Evolutionary conservation across 257 asterid genomes (phyloP).

Genomic region (Mitragyna speciosa): DNA sequence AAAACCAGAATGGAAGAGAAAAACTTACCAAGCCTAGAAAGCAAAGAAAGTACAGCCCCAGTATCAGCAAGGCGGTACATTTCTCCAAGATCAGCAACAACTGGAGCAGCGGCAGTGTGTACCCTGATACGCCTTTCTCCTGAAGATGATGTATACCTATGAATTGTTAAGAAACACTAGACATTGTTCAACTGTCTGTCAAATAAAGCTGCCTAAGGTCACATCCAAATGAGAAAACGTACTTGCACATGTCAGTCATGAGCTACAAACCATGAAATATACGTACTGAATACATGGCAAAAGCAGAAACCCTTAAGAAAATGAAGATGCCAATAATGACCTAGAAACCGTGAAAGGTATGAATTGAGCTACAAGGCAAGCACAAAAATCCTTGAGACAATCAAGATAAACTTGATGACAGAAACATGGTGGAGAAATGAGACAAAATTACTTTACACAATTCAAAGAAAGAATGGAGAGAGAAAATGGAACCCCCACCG

Average conservation of each 20-base stretch:
- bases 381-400: not conserved
- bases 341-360: not conserved
- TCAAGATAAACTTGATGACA: not conserved
- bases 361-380: not conserved
- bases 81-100: slow-evolving; percentile 83
- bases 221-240: not conserved
- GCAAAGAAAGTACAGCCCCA: slow-evolving; percentile 77
- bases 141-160: slow-evolving; percentile 92
- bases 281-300: not conserved
- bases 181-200: not conserved
- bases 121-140: slow-evolving; percentile 99
- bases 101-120: slow-evolving; percentile 97
- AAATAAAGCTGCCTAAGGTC: not conserved
- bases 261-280: not conserved
- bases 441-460: not conserved
- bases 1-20: slow-evolving; percentile 1
- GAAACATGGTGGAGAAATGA: not conserved
- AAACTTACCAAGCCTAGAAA: slow-evolving; percentile 84
- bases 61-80: slow-evolving; percentile 96
- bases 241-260: not conserved
- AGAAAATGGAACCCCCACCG: not conserved
- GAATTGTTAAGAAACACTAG: slow-evolving; percentile 48
- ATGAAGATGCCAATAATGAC: not conserved
- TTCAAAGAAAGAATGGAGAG: not conserved
- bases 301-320: not conserved